A percentile compares a stretch with the other conserved stretches of the same genome.
phyloP scores from a whole-genome alignment of 2,329 filamentous ascomycete species.

The Apiospora saccharicola region DNA sequence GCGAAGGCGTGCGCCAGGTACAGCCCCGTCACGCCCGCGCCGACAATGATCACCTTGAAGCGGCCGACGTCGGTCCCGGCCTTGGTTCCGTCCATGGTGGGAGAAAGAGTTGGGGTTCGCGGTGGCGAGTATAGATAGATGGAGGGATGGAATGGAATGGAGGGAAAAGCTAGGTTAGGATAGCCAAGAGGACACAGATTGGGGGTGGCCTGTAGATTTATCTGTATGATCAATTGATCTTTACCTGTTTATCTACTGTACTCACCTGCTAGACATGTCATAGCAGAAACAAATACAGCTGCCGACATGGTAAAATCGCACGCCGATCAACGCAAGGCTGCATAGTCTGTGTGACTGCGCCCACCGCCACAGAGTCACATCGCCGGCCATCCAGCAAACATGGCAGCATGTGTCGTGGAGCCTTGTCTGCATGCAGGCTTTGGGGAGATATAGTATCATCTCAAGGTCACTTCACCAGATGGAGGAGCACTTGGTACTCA shows the following conservation, averaged over 20 bases:
- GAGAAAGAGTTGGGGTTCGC: neutral
- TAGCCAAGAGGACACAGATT: neutral
- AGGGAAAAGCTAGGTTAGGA: neutral
- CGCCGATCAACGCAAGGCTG: neutral
- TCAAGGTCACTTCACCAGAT: no score
- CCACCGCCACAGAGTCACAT: no score
- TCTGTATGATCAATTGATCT: neutral
- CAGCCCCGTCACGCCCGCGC: conserved; percentile 3
- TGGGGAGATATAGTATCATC: no score
- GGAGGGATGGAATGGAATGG: no score
- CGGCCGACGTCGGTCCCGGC: neutral
- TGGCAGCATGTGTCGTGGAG: no score
- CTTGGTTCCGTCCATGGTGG: neutral
- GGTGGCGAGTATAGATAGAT: neutral
- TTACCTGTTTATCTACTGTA: neutral
- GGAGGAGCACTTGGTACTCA: no score
- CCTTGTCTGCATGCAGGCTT: no score
- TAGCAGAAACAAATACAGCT: neutral
- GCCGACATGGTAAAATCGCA: neutral
- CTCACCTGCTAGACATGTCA: neutral
- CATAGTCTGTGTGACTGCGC: neutral
- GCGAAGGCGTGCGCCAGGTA: neutral
- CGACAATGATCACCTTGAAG: conserved; percentile 36
- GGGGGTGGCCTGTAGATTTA: neutral
- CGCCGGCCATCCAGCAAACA: no score